Evolutionary conservation across 129 eudicot species (phyloP), one percentile per base, ranked within the genome.

Genomic region (Silybum marianum): DNA sequence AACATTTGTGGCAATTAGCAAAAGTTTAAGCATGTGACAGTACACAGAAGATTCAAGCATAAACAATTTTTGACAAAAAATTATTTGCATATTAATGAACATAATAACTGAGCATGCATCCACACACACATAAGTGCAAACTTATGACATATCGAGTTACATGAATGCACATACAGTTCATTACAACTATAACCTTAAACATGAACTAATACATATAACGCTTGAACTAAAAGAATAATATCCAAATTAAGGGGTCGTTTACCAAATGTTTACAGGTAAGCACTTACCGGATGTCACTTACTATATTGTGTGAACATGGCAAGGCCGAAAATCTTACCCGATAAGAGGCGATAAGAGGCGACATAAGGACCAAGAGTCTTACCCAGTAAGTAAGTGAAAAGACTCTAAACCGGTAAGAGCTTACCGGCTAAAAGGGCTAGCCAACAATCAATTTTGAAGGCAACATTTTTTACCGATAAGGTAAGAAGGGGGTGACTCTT

Each of bases 121-220:
- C 66, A 34, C 12, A 21, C 28, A 73, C 46, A 72, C n/a, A 39
- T 58, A 62, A 9, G 9, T 40, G 18, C 74, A 67, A 25, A 69
- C 69, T 44, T 30, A 67, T 40, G 18, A 69, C 9, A 8, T 11
- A 71, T 71, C 54, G 7, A 71, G 21, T 71, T 71, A 75, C 65
- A 68, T 75, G 40, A 75, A 48, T 14, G 70, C 73, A 81, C 63
- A 72, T 72, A 72, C 6, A 38, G 30, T 72, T 36, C 70, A 69
- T 26, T 39, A 16, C 63, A 54, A 54, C 5, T 54, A 54, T 70
- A 70, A n/a, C 62, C 67, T 68, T 42, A 69, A 28, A 68, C 82
- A 70, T 79, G 32, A 69, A 28, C 48, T 6, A 12, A 22, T n/a
- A 78, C 22, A 44, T 11, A 44, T 69, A 46, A 48, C 24, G 63